Evolutionary conservation across 805 yeast species (phyloP).

Genomic region (Nematodospora valgi): DNA sequence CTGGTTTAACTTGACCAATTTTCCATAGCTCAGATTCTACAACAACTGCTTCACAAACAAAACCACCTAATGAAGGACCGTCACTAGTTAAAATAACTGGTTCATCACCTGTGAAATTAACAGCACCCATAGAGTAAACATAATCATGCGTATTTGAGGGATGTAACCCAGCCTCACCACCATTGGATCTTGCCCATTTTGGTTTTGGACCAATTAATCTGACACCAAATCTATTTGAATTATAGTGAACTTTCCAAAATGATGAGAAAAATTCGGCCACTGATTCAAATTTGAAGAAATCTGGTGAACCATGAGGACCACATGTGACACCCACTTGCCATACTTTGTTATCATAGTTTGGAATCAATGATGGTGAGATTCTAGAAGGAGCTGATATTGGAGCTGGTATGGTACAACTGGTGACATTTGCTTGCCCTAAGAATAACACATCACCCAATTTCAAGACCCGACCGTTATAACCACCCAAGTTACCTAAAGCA

Average conservation of each 20-base stretch:
- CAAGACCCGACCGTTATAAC: slow-evolving; percentile 87
- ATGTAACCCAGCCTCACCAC: slow-evolving; percentile 97
- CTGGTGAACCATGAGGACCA: slow-evolving; percentile 98
- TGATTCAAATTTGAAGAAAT: slow-evolving; percentile 77
- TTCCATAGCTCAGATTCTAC: slow-evolving; percentile 98
- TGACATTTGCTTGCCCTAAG: slow-evolving; percentile 71
- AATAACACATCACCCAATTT: slow-evolving; percentile 91
- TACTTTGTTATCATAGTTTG: slow-evolving; percentile 46
- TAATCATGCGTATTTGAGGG: slow-evolving; percentile 99
- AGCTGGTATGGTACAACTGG: slow-evolving; percentile 66
- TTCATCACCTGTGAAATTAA: slow-evolving; percentile 97
- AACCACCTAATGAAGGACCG: slow-evolving; percentile 97
- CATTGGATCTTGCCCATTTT: slow-evolving; percentile 91
- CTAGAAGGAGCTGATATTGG: slow-evolving; percentile 64
- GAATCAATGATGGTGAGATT: slow-evolving; percentile 55
- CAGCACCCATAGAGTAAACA: slow-evolving; percentile 93
- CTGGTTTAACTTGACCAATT: slow-evolving; percentile 96
- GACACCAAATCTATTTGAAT: slow-evolving; percentile 95
- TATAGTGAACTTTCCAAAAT: slow-evolving; percentile 94
- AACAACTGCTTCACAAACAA: slow-evolving; percentile 94
- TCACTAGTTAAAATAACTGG: slow-evolving; percentile 96
- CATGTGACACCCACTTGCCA: slow-evolving; percentile 94
- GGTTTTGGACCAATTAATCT: slow-evolving; percentile 95
- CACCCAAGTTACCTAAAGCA: slow-evolving; percentile 91
- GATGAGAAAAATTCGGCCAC: slow-evolving; percentile 70